Conservation (phyloP, 1,284 basidiomycete species). For the Rhodotorula sp. region DNA sequence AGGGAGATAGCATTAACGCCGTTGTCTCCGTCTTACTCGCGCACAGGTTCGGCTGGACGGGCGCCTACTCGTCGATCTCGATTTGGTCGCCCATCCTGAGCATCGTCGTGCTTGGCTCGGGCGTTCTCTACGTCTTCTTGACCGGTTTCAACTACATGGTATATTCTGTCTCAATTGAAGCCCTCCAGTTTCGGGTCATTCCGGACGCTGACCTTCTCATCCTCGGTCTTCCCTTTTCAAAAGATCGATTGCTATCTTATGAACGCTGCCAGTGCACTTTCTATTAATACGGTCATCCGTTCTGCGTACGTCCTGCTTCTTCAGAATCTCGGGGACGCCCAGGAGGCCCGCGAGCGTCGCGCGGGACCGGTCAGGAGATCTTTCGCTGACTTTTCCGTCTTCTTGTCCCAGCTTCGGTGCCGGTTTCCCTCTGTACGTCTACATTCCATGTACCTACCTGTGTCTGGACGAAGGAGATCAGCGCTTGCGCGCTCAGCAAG, state of each 20-base stretch:
- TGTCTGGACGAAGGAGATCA: too few relatives aligned
- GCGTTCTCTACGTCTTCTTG: conserved; percentile 47
- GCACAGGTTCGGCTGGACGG: conserved; percentile 46
- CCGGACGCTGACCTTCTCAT: neutral
- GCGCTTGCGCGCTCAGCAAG: too few relatives aligned
- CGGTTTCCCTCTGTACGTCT: neutral
- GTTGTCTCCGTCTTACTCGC: neutral
- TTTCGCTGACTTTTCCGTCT: conserved; percentile 40
- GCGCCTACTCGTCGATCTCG: conserved; percentile 29
- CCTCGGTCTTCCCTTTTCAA: neutral
- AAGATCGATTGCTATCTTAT: conserved; percentile 32
- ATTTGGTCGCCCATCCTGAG: conserved; percentile 38
- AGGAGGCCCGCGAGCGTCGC: neutral
- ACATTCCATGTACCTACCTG: too few relatives aligned
- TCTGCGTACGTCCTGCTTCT: neutral
- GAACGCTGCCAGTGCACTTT: conserved; percentile 45
- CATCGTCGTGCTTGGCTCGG: conserved; percentile 29
- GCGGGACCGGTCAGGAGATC: too few relatives aligned
- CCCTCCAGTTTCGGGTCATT: too few relatives aligned
- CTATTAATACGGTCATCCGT: neutral
- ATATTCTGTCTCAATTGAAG: too few relatives aligned
- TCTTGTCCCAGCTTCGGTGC: conserved; percentile 48
- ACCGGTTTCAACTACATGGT: conserved; percentile 34
- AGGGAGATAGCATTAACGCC: neutral
- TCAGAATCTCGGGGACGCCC: too few relatives aligned